Percentiles rank a stretch among this genome's conserved stretches.
These are phyloP conservation scores for Wickerhamiella australiensis DNA, from an alignment of 805 yeast species.

Conservation along the genomic window DNA sequence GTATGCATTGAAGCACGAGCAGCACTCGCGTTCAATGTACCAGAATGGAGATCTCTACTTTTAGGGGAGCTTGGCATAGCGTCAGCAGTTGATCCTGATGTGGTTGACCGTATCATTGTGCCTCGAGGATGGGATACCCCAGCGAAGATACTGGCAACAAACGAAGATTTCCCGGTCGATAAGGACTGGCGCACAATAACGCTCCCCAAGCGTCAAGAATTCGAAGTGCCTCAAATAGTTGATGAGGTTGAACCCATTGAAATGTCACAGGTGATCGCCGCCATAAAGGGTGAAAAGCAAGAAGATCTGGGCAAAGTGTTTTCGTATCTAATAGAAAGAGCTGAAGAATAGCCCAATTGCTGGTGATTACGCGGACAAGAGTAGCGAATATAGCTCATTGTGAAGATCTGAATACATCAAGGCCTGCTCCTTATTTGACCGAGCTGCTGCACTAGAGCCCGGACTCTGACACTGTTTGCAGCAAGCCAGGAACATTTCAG, in stretches of 20 bases:
- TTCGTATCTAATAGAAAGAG: background rate
- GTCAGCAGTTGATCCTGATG: background rate
- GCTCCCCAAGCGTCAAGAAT: conserved; percentile 4
- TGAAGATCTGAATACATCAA: too few relatives aligned
- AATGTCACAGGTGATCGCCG: background rate
- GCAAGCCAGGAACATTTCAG: too few relatives aligned
- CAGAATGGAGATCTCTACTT: conserved; percentile 3
- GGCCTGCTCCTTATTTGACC: too few relatives aligned
- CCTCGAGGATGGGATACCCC: conserved; percentile 16
- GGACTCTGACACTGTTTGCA: too few relatives aligned
- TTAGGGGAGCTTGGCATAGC: conserved; percentile 5
- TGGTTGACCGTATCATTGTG: conserved; percentile 4
- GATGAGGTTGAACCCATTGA: background rate
- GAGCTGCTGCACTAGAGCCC: too few relatives aligned
- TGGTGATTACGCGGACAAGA: too few relatives aligned
- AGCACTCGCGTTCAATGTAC: conserved; percentile 4
- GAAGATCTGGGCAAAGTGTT: background rate
- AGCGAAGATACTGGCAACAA: conserved; percentile 17
- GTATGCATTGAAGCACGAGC: background rate
- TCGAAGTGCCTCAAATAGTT: background rate
- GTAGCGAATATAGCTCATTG: too few relatives aligned
- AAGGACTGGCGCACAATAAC: conserved; percentile 2
- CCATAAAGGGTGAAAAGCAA: conserved; percentile 1
- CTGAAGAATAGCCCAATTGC: background rate
- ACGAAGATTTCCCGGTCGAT: conserved; percentile 16